A percentile compares a stretch with the other conserved stretches of the same genome.
Evolutionary conservation across 139 green algal species (phyloP).

Genomic region (Chloropicon primus): DNA sequence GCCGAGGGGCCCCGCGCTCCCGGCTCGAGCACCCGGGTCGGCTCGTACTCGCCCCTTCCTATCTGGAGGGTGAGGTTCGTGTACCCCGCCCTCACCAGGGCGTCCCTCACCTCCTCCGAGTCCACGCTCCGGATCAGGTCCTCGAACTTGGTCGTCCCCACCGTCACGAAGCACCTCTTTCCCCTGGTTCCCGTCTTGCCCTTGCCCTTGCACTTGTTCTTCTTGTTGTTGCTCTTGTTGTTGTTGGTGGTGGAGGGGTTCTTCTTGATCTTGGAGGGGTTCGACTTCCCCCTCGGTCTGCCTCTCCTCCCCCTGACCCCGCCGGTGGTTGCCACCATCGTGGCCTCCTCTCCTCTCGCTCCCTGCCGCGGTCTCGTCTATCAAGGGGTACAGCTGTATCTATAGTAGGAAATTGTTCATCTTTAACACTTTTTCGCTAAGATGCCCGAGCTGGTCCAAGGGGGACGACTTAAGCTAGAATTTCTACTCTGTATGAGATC

Average conservation of each 20-base stretch:
- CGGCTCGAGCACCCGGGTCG: not conserved
- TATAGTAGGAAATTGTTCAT: too few species aligned
- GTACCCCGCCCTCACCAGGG: slow-evolving; percentile 37
- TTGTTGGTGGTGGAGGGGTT: not conserved
- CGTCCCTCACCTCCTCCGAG: slow-evolving; percentile 19
- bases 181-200: not conserved
- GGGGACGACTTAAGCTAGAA: not conserved
- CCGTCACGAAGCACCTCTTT: slow-evolving; percentile 42
- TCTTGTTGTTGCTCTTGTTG: not conserved
- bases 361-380: too few species aligned
- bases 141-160: slow-evolving; percentile 75
- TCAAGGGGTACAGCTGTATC: too few species aligned
- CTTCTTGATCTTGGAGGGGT: too few species aligned
- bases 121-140: slow-evolving; percentile 49
- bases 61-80: slow-evolving; percentile 49
- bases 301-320: too few species aligned
- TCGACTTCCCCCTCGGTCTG: too few species aligned
- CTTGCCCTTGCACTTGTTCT: not conserved
- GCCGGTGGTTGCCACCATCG: too few species aligned
- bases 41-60: not conserved
- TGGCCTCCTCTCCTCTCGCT: too few species aligned
- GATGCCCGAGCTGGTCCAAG: not conserved
- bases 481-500: too few species aligned
- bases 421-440: too few species aligned
- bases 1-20: too few species aligned